Base-by-base conservation (phyloP, 306 rosid genomes). In the Acacia confusa region DNA sequence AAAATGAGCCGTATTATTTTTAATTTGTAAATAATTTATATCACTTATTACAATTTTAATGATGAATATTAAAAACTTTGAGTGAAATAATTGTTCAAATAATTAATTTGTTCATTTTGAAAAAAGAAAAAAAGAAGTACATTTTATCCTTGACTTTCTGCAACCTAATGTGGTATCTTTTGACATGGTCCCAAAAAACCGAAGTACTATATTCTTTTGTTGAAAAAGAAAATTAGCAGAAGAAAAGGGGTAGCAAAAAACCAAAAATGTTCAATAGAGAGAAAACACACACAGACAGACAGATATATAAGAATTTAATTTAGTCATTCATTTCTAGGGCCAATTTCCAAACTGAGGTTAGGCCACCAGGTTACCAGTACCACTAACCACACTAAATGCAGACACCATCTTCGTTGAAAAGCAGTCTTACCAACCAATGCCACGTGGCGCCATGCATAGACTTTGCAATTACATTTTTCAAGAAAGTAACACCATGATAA, bases 81-180 rank as follows among this genome's bases (percentile, higher is more conserved):
- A 14, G 19, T 47, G 53, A 47, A 47, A 47, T 47, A 47, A 14
- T 47, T 47, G 53, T 12, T 47, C 7, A 15, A 15, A 6, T 0
- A 47, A 14, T 0, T 20, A n/a, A 53, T 7, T 17, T 20, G 4
- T 53, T 20, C 4, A 7, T 53, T 53, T 53, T 53, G 4, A 10
- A 58, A 57, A 82, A 9, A 16, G 20, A 0, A 82, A 9, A 16
- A 24, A 1, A 1, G 32, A 64, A 28, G 9, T 6, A 30, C 9
- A 3, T 38, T 67, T 40, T 48, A 53, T 34, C 74, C 79, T 53
- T 78, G 44, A 78, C 38, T 72, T 65, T 70, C 28, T 48, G 70
- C 72, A 76, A 60, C 69, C 45, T 48, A 19, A 20, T 58, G 7
- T 20, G 27, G 19, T 27, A 24, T 44, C 38, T 12, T 64, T 13